Conservation (phyloP, 1,139 yeast species). For the Saccharomyces pastorianus region DNA sequence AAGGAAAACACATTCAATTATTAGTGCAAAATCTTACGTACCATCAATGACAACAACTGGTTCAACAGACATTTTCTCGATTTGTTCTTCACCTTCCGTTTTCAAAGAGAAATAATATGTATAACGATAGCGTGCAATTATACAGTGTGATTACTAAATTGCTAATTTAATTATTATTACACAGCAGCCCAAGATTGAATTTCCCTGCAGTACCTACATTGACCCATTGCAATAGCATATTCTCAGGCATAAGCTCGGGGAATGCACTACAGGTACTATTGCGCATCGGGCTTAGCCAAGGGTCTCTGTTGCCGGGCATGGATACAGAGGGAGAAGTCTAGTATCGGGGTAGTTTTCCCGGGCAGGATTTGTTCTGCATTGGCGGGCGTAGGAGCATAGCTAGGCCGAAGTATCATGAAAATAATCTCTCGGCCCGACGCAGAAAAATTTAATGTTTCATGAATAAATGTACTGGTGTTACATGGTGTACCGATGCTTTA, state of each 20-base stretch:
- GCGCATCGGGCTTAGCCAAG: background rate
- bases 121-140: background rate
- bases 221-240: background rate
- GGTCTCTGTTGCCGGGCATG: background rate
- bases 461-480: background rate
- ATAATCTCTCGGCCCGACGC: background rate
- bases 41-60: conserved; percentile 97
- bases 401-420: background rate
- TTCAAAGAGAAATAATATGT: background rate
- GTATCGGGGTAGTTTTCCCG: background rate
- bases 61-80: conserved; percentile 72
- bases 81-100: conserved; percentile 9
- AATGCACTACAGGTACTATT: background rate
- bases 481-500: background rate
- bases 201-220: background rate
- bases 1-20: background rate
- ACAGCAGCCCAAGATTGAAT: background rate
- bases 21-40: conserved; percentile 31
- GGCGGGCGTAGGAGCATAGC: no score
- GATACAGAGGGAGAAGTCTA: background rate
- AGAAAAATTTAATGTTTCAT: background rate
- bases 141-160: background rate
- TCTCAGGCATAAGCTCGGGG: background rate
- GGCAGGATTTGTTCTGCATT: background rate
- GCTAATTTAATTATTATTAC: background rate